These are phyloP conservation scores for Aegilops speltoides DNA, from an alignment of 176 grass and related monocot genomes.

Conservation along the genomic window DNA sequence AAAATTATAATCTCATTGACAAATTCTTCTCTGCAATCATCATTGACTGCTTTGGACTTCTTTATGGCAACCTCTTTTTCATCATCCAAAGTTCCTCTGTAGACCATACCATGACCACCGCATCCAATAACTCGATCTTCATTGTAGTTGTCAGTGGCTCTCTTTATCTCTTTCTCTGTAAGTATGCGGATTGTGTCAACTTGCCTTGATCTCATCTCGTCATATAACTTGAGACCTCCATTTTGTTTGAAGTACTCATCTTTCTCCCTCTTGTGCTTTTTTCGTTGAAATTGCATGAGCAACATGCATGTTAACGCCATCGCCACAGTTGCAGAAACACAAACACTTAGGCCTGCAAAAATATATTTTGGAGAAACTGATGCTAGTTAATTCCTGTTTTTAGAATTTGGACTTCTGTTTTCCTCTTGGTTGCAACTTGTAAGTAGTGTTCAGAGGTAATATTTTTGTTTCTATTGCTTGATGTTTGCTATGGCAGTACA, in stretches of 20 bases:
- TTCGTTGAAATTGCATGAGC: not conserved
- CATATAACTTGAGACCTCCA: constrained; percentile 9
- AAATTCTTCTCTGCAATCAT: not conserved
- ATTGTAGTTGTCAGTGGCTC: not conserved
- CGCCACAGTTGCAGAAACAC: not conserved
- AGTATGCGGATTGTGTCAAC: constrained; percentile 1
- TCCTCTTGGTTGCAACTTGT: not conserved
- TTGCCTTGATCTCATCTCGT: not conserved
- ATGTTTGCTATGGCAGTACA: too few species aligned
- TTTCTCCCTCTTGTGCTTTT: not conserved
- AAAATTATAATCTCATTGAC: constrained; percentile 1
- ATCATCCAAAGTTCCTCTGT: constrained; percentile 10
- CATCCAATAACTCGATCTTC: not conserved
- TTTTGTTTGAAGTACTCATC: constrained; percentile 14
- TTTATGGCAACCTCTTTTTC: constrained; percentile 3
- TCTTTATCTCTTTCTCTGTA: constrained; percentile 1
- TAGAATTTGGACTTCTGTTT: not conserved
- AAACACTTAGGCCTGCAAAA: not conserved
- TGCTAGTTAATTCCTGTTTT: not conserved
- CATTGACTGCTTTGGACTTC: not conserved
- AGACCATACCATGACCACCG: constrained; percentile 6
- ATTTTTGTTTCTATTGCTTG: not conserved
- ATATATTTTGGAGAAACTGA: not conserved
- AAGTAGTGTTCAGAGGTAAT: not conserved
- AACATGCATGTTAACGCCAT: not conserved